phyloP scores from a whole-genome alignment of 176 grass and related monocot species.

The Saccharum officinarum region DNA sequence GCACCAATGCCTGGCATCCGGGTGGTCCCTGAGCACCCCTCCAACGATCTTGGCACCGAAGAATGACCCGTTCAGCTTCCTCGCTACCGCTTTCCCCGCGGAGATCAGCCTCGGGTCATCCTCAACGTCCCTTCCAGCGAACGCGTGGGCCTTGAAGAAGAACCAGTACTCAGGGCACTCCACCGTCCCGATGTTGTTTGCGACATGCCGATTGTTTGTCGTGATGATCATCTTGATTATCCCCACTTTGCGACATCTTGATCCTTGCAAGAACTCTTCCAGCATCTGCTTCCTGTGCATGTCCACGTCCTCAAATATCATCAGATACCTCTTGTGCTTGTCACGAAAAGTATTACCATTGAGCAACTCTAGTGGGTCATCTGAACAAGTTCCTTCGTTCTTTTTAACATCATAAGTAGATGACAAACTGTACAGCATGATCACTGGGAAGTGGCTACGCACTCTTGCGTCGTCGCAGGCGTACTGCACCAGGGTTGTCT shows the following conservation, averaged over 20 bases:
- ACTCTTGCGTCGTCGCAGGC: neutral
- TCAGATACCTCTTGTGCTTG: neutral
- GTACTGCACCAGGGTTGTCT: neutral
- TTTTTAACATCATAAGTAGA: neutral
- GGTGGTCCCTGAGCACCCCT: neutral
- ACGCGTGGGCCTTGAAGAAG: neutral
- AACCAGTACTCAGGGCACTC: neutral
- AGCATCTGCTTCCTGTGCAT: neutral
- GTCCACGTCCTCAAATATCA: constrained; percentile 2
- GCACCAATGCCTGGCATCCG: neutral
- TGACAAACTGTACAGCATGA: neutral
- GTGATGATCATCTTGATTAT: neutral
- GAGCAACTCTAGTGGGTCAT: neutral
- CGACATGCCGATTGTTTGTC: neutral
- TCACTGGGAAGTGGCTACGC: neutral
- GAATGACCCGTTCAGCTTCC: neutral
- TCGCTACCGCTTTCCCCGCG: neutral
- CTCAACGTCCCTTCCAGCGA: neutral
- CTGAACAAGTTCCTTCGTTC: neutral
- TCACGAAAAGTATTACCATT: neutral
- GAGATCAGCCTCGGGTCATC: neutral
- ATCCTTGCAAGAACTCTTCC: neutral
- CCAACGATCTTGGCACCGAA: neutral
- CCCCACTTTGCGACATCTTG: neutral
- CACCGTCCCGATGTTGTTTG: neutral